Evolutionary conservation across 352 stramenopile genomes (phyloP), one percentile per base, ranked within the genome.

Genomic region (Chrysophaeum taylorii): DNA sequence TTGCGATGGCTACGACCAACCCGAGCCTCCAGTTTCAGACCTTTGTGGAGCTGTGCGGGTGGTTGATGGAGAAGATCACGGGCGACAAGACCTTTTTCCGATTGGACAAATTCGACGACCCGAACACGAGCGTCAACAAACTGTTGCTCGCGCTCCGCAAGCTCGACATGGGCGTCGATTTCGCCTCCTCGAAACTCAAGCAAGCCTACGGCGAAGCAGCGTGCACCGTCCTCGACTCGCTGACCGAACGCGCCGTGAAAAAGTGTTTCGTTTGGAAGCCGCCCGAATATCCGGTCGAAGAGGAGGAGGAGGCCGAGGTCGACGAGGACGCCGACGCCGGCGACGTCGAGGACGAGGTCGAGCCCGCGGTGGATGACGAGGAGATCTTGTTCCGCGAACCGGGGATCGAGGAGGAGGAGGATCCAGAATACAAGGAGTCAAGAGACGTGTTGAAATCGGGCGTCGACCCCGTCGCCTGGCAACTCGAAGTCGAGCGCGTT

Each of bases 401-500:
- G 25, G 72, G 62, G 36, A 61, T 72, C 52, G 68, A 63, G 4
- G 74, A 67, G 9, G 72, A 78, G 36, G 76, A 77, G 27, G 75
- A 79, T 12, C 70, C 62, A 21, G 39, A 75, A 9, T 61, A 73
- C 70, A 61, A 57, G 62, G 74, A 78, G 42, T 43, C 80, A 41
- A 52, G 61, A 27, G n/a, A 80, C 33, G 78, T 80, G 41, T 60
- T 85, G 29, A 61, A 81, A 41, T 70, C 53, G 4, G 66, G 68
- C 35, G 69, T 84, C 31, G 78, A 83, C 68, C 80, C 72, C 21
- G 68, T 85, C 35, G 70, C 75, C 39, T 87, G 82, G 82, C 71
- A 76, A 33, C 73, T 71, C 16, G 83, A 89, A 64, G 71, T 89
- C 12, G 79, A 88, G 70, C 67, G 82, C 53, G 81, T 88, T 15